Percentiles rank a stretch among this genome's conserved stretches.
These are phyloP conservation scores for Neurospora sp. DNA, from an alignment of 495 filamentous ascomycete genomes.

Conservation along the genomic window DNA sequence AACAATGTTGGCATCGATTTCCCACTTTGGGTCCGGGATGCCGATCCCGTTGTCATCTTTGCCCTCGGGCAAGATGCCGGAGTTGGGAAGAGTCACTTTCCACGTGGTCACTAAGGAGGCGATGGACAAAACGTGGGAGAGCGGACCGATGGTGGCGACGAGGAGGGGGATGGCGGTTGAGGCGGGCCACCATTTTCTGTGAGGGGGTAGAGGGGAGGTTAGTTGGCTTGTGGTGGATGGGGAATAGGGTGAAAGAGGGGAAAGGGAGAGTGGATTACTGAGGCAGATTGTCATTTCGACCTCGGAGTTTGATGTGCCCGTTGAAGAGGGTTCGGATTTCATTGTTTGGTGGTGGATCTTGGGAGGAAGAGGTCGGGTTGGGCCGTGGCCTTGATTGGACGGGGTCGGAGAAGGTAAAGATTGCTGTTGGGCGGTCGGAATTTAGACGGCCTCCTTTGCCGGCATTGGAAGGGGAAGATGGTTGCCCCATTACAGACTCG, in stretches of 20 bases:
- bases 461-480: not conserved
- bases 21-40: constrained; percentile 46
- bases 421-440: not conserved
- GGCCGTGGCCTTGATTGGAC: not conserved
- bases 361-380: not conserved
- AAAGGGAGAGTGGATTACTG: constrained; percentile 10
- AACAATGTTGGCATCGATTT: constrained; percentile 50
- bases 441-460: not conserved
- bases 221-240: too few species aligned
- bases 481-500: not conserved
- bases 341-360: not conserved
- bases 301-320: constrained; percentile 22
- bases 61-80: constrained; percentile 30
- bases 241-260: too few species aligned
- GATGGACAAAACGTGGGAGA: constrained; percentile 71
- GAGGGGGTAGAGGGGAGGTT: not conserved
- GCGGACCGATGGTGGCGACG: constrained; percentile 59
- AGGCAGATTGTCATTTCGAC: constrained; percentile 25
- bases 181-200: constrained; percentile 60
- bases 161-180: constrained; percentile 67
- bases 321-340: constrained; percentile 6
- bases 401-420: not conserved
- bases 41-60: constrained; percentile 39
- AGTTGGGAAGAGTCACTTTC: constrained; percentile 36
- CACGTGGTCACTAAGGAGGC: constrained; percentile 60